Evolutionary conservation across 805 yeast species (phyloP).

Genomic region (Wickerhamiella brachini): DNA sequence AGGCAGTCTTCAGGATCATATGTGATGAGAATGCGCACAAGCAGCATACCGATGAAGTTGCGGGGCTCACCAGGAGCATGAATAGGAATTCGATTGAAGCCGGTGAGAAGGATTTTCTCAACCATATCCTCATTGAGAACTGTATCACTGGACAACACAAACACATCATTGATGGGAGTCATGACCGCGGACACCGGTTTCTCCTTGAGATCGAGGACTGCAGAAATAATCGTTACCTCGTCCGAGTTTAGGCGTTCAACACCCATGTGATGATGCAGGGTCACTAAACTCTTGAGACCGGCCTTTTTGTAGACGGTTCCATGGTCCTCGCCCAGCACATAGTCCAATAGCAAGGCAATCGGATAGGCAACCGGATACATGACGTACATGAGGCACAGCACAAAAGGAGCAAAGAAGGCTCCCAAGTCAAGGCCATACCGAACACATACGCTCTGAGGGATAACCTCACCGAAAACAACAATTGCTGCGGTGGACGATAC

Average conservation of each 20-base stretch:
- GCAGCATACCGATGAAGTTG: conserved; percentile 88
- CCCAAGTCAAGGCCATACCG: conserved; percentile 88
- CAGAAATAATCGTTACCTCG: conserved; percentile 89
- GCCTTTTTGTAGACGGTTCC: conserved; percentile 88
- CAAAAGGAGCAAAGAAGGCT: conserved; percentile 81
- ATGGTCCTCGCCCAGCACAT: conserved; percentile 83
- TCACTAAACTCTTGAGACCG: conserved; percentile 85
- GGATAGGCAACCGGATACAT: conserved; percentile 93
- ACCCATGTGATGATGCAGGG: conserved; percentile 88
- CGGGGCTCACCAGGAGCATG: conserved; percentile 78
- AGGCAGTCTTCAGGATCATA: conserved; percentile 94
- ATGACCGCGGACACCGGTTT: conserved; percentile 74
- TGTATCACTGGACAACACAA: conserved; percentile 72
- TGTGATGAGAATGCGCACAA: conserved; percentile 82
- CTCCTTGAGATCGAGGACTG: conserved; percentile 87
- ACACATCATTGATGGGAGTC: conserved; percentile 90
- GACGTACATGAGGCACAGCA: conserved; percentile 64
- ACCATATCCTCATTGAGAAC: conserved; percentile 73
- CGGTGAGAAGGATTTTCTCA: conserved; percentile 82
- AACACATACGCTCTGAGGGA: conserved; percentile 88
- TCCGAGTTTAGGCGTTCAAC: conserved; percentile 85
- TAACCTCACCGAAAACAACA: conserved; percentile 90
- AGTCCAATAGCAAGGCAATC: conserved; percentile 65
- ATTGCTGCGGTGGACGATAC: conserved; percentile 84
- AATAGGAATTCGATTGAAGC: conserved; percentile 89